Evolutionary conservation across 202 grass and related monocot species (phyloP).

Genomic region (Cymbopogon flexuosus): DNA sequence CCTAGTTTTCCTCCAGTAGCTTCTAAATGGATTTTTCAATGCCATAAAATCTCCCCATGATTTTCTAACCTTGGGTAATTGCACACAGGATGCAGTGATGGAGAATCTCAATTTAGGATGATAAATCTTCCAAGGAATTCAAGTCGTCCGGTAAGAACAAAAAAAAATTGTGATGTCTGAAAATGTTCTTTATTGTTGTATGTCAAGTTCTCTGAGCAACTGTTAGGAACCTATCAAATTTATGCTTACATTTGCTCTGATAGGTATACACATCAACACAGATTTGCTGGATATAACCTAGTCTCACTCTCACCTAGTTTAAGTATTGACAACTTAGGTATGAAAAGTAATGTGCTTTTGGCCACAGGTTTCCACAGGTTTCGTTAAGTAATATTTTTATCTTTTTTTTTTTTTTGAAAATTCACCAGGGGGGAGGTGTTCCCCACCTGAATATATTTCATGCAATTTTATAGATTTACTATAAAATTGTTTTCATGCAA

Average conservation of each 20-base stretch:
- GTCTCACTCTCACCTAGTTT: background rate
- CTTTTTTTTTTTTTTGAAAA: too few relatives aligned
- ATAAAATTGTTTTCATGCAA: background rate
- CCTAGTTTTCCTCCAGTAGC: background rate
- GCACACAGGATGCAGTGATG: slow-evolving; percentile 69
- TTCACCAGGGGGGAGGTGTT: too few relatives aligned
- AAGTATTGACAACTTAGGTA: background rate
- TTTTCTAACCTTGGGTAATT: slow-evolving; percentile 15
- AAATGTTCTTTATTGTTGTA: background rate
- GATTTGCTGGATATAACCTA: background rate
- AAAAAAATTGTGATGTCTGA: background rate
- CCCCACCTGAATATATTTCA: too few relatives aligned
- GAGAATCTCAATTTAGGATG: slow-evolving; percentile 49
- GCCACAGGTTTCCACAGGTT: too few relatives aligned
- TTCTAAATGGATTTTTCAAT: background rate
- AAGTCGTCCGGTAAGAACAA: slow-evolving; percentile 48
- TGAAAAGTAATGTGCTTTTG: background rate
- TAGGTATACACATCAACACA: background rate
- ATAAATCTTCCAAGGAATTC: slow-evolving; percentile 59
- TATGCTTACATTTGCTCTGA: background rate
- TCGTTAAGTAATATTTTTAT: background rate
- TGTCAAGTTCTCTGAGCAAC: background rate
- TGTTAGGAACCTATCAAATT: background rate
- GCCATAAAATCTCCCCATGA: background rate
- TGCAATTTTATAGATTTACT: background rate